Conservation (phyloP, 108 stramenopile genomes). For the Poteriospumella lacustris region DNA sequence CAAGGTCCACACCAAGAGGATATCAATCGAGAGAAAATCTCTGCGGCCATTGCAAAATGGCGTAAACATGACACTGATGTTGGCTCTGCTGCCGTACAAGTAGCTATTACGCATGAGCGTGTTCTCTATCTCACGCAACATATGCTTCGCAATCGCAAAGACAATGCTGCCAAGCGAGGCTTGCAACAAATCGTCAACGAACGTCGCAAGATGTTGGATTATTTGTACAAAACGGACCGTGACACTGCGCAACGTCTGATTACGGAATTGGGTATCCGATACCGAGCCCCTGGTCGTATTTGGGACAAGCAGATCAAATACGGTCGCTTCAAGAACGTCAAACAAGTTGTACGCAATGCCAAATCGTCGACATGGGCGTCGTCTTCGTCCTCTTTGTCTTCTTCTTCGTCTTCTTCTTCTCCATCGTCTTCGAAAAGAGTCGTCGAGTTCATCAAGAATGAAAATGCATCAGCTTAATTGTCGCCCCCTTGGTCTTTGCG, state of each 20-base stretch:
- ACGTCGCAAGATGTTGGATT: conserved; percentile 83
- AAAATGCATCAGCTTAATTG: conserved; percentile 47
- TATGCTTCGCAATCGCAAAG: conserved; percentile 79
- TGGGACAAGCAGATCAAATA: no score
- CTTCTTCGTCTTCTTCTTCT: no score
- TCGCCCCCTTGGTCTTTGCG: no score
- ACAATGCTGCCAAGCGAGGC: conserved; percentile 85
- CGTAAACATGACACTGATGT: conserved; percentile 76
- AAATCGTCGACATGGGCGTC: no score
- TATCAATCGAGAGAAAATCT: no score
- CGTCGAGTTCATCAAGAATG: conserved; percentile 42
- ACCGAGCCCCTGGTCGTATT: neutral
- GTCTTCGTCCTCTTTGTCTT: no score
- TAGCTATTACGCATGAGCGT: conserved; percentile 88
- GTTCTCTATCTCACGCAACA: conserved; percentile 84
- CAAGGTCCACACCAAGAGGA: no score
- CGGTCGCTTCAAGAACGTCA: no score
- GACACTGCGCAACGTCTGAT: neutral
- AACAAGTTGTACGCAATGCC: no score
- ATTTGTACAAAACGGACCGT: conserved; percentile 22
- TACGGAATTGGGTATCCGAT: conserved; percentile 21
- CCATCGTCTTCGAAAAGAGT: conserved; percentile 49
- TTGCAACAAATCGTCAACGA: conserved; percentile 89
- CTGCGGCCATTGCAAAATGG: no score
- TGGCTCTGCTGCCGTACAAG: conserved; percentile 80